A percentile compares a stretch with the other conserved stretches of the same genome.
phyloP scores from a whole-genome alignment of 306 rosid genomes.

The Prunus salicina region DNA sequence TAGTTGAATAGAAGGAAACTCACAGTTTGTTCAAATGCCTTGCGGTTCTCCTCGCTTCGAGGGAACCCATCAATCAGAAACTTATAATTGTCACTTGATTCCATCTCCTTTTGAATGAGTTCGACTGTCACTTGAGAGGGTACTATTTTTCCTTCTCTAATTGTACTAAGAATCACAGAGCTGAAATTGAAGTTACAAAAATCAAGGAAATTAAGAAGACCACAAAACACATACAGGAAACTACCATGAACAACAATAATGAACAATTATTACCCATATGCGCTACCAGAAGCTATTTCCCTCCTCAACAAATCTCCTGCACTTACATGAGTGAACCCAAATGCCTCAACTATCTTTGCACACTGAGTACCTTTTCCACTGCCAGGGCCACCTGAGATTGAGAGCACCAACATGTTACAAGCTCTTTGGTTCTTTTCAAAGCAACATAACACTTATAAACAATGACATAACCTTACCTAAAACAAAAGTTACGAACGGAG shows the following conservation, averaged over 20 bases:
- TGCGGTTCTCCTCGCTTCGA: constrained; percentile 80
- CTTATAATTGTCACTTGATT: constrained; percentile 51
- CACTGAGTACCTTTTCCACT: constrained; percentile 98
- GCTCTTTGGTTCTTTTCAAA: not conserved
- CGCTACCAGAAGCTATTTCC: constrained; percentile 64
- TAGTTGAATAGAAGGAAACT: constrained; percentile 39
- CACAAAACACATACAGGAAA: not conserved
- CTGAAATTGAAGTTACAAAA: constrained; percentile 44
- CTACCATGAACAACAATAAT: constrained; percentile 19
- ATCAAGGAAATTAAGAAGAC: constrained; percentile 16
- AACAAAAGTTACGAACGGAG: constrained; percentile 69
- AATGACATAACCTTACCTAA: constrained; percentile 53
- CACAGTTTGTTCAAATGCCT: constrained; percentile 73
- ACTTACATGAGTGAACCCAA: constrained; percentile 84
- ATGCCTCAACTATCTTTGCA: constrained; percentile 70
- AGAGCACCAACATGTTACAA: not conserved
- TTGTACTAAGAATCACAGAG: constrained; percentile 64
- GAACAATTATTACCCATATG: constrained; percentile 58
- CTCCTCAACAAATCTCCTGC: constrained; percentile 94
- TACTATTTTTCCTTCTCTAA: constrained; percentile 82
- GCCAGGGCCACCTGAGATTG: constrained; percentile 82
- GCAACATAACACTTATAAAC: not conserved
- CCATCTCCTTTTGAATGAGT: constrained; percentile 78
- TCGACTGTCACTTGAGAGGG: constrained; percentile 84
- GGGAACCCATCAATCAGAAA: constrained; percentile 97